phyloP scores from a whole-genome alignment of 2,329 filamentous ascomycete species.

The Knufia petricola region DNA sequence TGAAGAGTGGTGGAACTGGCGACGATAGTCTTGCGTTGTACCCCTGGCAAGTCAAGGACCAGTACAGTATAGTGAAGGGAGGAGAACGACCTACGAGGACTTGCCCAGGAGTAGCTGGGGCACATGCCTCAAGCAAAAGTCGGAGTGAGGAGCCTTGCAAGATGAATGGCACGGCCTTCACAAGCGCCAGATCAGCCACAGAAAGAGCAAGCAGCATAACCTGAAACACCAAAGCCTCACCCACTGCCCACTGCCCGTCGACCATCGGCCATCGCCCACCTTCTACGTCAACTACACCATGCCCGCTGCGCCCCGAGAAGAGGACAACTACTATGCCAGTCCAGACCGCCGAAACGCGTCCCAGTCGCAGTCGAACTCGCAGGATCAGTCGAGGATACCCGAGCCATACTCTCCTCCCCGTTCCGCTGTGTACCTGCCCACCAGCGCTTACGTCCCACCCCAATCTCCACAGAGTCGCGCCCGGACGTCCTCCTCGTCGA shows the following conservation, averaged over 20 bases:
- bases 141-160: conserved; percentile 1
- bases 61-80: neutral
- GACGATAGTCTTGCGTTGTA: neutral
- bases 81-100: too few relatives aligned
- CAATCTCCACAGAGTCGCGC: neutral
- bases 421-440: conserved; percentile 19
- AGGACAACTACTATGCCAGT: conserved; percentile 17
- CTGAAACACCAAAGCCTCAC: neutral
- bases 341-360: conserved; percentile 20
- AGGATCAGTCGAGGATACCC: conserved; percentile 15
- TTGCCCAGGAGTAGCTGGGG: neutral
- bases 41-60: neutral
- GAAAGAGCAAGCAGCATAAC: neutral
- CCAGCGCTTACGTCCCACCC: conserved; percentile 14
- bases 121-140: neutral
- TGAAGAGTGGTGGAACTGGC: neutral
- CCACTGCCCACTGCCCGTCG: too few relatives aligned
- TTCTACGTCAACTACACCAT: conserved; percentile 12
- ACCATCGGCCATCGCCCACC: neutral
- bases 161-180: neutral
- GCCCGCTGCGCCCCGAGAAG: conserved; percentile 17
- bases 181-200: conserved; percentile 1
- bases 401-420: conserved; percentile 13
- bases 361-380: conserved; percentile 19
- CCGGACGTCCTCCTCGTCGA: conserved; percentile 15